Conservation (phyloP, 352 stramenopile genomes). For the Phytophthora quininea region DNA sequence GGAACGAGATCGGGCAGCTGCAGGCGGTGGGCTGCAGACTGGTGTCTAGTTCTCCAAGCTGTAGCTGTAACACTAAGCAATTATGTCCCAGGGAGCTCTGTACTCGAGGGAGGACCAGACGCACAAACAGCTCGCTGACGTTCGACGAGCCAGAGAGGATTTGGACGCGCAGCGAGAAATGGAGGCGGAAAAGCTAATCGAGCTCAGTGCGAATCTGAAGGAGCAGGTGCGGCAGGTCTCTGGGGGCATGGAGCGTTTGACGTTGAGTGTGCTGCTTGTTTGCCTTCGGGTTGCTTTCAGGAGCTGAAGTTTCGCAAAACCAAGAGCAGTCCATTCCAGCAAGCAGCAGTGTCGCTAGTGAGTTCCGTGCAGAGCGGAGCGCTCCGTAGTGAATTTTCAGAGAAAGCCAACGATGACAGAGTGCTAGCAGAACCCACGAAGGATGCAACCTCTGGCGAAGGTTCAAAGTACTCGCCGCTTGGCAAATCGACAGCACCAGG, state of each 20-base stretch:
- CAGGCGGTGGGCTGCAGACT: slow-evolving; percentile 33
- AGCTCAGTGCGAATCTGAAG: slow-evolving; percentile 41
- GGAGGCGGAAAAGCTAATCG: slow-evolving; percentile 39
- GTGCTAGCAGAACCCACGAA: neutral
- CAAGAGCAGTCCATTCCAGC: slow-evolving; percentile 33
- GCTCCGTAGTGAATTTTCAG: neutral
- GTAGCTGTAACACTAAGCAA: neutral
- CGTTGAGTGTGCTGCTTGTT: neutral
- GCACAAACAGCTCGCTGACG: slow-evolving; percentile 44
- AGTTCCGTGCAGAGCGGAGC: neutral
- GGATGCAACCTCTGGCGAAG: neutral
- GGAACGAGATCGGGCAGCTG: slow-evolving; percentile 53
- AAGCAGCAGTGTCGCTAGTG: slow-evolving; percentile 27
- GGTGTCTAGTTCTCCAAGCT: neutral
- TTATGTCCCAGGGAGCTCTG: slow-evolving; percentile 34
- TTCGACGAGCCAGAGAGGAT: slow-evolving; percentile 41
- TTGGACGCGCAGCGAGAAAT: slow-evolving; percentile 35
- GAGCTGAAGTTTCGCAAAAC: slow-evolving; percentile 41
- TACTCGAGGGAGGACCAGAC: slow-evolving; percentile 56
- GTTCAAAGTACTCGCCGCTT: neutral
- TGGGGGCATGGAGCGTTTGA: too few species aligned
- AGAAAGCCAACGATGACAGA: slow-evolving; percentile 13
- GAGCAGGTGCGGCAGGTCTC: slow-evolving; percentile 23
- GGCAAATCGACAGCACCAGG: slow-evolving; percentile 8
- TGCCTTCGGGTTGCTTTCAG: slow-evolving; percentile 9